Conservation (phyloP, 805 yeast species). For the Ogataea nakhonphanomensis region DNA sequence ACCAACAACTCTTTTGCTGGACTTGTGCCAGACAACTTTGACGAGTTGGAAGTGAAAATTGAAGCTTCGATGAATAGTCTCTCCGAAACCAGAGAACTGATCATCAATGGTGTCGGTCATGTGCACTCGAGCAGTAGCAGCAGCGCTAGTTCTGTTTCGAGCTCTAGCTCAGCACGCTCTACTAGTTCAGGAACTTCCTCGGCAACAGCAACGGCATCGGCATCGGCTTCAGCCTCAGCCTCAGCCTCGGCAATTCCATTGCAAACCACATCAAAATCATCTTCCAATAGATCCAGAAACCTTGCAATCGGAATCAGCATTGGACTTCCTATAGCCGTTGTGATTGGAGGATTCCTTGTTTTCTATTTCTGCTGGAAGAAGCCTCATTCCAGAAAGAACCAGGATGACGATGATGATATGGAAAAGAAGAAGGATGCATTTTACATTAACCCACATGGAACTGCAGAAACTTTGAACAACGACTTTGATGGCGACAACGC, state of each 20-base stretch:
- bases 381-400: constrained; percentile 28
- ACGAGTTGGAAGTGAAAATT: constrained; percentile 38
- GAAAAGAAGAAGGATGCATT: constrained; percentile 22
- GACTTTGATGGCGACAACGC: constrained; percentile 28
- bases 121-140: constrained; percentile 14
- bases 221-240: constrained; percentile 6
- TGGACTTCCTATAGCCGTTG: constrained; percentile 64
- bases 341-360: constrained; percentile 46
- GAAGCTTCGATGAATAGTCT: constrained; percentile 37
- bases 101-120: constrained; percentile 49
- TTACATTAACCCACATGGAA: constrained; percentile 20
- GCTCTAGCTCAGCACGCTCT: constrained; percentile 26
- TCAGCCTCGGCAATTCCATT: constrained; percentile 6
- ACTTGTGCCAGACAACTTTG: constrained; percentile 51
- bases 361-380: constrained; percentile 57
- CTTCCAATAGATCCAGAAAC: constrained; percentile 34
- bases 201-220: constrained; percentile 1
- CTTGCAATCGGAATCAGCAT: constrained; percentile 91
- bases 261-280: constrained; percentile 25
- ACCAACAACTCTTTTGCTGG: constrained; percentile 70
- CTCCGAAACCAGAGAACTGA: constrained; percentile 42
- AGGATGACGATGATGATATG: constrained; percentile 28
- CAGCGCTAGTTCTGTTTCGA: constrained; percentile 27
- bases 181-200: constrained; percentile 1
- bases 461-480: constrained; percentile 22